Evolutionary conservation across 2,329 filamentous ascomycete species (phyloP).

Genomic region (Diaporthe sp.): DNA sequence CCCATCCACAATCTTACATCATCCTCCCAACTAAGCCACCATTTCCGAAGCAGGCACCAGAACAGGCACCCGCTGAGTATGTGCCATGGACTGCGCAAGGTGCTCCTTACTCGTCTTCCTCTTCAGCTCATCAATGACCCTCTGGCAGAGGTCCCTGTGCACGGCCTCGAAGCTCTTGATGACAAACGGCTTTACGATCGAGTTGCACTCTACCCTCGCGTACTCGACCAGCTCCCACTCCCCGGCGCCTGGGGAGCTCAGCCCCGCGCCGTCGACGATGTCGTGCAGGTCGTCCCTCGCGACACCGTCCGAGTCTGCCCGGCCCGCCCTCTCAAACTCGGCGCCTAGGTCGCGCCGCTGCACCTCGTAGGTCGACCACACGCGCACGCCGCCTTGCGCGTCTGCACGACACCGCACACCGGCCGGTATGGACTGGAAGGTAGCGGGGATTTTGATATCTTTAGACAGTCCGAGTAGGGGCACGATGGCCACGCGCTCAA

Average conservation of each 20-base stretch:
- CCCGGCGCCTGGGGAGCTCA: conserved; percentile 34
- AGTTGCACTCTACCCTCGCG: conserved; percentile 49
- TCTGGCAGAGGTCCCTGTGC: conserved; percentile 49
- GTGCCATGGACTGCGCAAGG: not conserved
- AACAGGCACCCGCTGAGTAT: not conserved
- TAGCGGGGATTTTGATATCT: conserved; percentile 56
- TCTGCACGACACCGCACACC: conserved; percentile 59
- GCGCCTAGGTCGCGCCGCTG: conserved; percentile 38
- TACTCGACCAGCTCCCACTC: conserved; percentile 52
- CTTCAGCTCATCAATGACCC: conserved; percentile 46
- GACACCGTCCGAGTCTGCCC: conserved; percentile 39
- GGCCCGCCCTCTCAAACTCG: conserved; percentile 36
- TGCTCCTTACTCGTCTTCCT: conserved; percentile 34
- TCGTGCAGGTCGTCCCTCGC: not conserved
- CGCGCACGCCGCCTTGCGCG: conserved; percentile 56
- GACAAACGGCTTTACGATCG: conserved; percentile 51
- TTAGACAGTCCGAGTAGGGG: conserved; percentile 53
- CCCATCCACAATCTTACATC: not conserved
- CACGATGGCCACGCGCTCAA: conserved; percentile 53
- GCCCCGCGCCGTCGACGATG: conserved; percentile 16
- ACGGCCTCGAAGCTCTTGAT: conserved; percentile 46
- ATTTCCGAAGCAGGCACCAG: not conserved
- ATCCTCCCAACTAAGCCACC: not conserved
- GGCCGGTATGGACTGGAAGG: conserved; percentile 56
- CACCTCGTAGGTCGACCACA: conserved; percentile 55